phyloP scores from a whole-genome alignment of 495 filamentous ascomycete species.

The Parmelia sp. region DNA sequence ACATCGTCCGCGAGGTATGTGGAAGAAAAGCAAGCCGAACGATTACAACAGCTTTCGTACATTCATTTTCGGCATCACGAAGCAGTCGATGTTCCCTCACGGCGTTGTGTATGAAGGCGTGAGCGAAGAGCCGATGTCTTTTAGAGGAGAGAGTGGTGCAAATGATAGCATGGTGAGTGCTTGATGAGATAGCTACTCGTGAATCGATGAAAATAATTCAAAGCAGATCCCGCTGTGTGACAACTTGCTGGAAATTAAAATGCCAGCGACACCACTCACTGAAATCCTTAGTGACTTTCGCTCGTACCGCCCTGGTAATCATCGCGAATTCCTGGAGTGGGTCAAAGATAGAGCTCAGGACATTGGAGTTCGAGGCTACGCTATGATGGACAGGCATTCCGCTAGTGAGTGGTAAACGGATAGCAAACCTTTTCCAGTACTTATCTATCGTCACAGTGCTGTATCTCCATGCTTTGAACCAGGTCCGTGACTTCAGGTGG shows the following conservation, averaged over 20 bases:
- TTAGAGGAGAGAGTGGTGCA: slow-evolving; percentile 82
- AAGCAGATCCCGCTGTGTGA: slow-evolving; percentile 75
- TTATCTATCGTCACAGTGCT: slow-evolving; percentile 39
- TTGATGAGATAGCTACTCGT: neutral
- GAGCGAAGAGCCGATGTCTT: slow-evolving; percentile 61
- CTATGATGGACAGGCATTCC: slow-evolving; percentile 46
- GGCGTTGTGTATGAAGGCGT: slow-evolving; percentile 84
- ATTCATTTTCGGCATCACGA: slow-evolving; percentile 90
- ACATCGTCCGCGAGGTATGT: slow-evolving; percentile 56
- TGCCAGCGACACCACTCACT: slow-evolving; percentile 79
- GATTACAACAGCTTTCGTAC: slow-evolving; percentile 81
- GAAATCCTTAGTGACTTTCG: slow-evolving; percentile 81
- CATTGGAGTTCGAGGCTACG: slow-evolving; percentile 55
- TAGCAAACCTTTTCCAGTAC: slow-evolving; percentile 17
- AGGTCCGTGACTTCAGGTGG: slow-evolving; percentile 85
- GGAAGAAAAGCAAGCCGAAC: slow-evolving; percentile 69
- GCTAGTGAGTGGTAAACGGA: slow-evolving; percentile 23
- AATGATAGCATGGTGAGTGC: slow-evolving; percentile 72
- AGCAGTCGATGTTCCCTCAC: slow-evolving; percentile 83
- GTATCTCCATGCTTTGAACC: slow-evolving; percentile 68
- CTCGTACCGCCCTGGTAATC: slow-evolving; percentile 74
- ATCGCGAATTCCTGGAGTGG: slow-evolving; percentile 72
- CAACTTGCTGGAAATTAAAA: slow-evolving; percentile 68
- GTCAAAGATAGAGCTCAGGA: slow-evolving; percentile 52
- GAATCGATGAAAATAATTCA: slow-evolving; percentile 9